Evolutionary conservation across 2,329 filamentous ascomycete species (phyloP), one percentile per base, ranked within the genome.

Genomic region (Calonectria honghensis): DNA sequence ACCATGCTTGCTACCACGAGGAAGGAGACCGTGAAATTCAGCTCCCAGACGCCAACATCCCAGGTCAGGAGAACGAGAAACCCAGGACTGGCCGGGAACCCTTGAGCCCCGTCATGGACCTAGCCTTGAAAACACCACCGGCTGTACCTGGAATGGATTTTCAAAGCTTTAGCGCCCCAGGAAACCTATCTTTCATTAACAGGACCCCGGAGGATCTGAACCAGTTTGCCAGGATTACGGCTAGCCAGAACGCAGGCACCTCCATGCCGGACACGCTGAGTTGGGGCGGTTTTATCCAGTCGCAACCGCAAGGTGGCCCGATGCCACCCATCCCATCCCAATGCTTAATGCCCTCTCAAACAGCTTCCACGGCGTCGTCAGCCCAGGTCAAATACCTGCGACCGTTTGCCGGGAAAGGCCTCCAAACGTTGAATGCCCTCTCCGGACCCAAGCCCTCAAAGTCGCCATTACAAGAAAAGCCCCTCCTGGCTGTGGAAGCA

Each of bases 1-100:
- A 92, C 78, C 91, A 92, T 82, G 91, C 91, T 68, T 92, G 91
- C 81, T 92, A 87, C 75, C 91, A 92, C 75, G 90, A 92, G 81
- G 87, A 91, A 78, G 83, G 81, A 45, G 72, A 78, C 64, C 76
- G 75, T 67, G 78, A 80, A 75, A 75, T 31, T 37, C 79, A 76
- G 24, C 79, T 81, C 57, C 75, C 82, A 9, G 77, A 79, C 9
- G 75, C 78, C 50, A 75, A 82, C 68, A 77, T 82, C 29, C 72
- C 79, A 72, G 85, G 85, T 74, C 90, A 91, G 83, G 90, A 91
- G 79, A 91, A 91, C 76, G 88, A 91, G 78, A 86, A 82, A 41
- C 88, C 89, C 16, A 87, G 84, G 78, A 81, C 84, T 57, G 85
- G 85, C 76, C 86, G 89, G 54, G 88, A 89, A 66, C 89, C 90